Evolutionary conservation across 257 asterid genomes (phyloP).

Genomic region (Paraleonurus japonicus): DNA sequence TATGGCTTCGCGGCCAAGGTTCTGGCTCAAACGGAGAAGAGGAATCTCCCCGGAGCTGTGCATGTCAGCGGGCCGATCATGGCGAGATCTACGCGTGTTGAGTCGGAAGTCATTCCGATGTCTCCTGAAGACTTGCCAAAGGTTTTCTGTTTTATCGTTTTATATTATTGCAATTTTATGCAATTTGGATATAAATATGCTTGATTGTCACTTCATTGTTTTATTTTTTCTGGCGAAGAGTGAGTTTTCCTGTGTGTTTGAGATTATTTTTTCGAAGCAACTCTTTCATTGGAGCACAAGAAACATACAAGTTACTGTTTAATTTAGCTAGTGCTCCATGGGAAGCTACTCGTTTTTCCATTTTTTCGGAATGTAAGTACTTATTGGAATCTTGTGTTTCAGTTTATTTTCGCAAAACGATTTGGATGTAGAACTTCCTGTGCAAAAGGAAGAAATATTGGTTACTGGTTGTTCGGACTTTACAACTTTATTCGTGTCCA

Average conservation of each 20-base stretch:
- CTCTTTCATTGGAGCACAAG: not conserved
- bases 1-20: conserved; percentile 52
- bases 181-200: not conserved
- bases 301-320: not conserved
- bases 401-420: not conserved
- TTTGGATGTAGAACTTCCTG: not conserved
- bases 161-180: not conserved
- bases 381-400: not conserved
- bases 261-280: not conserved
- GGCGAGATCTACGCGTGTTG: conserved; percentile 45
- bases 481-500: not conserved
- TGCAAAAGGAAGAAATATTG: not conserved
- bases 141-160: conserved; percentile 31
- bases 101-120: conserved; percentile 50
- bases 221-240: not conserved
- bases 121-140: conserved; percentile 58
- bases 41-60: conserved; percentile 36
- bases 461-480: not conserved
- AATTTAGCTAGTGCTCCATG: not conserved
- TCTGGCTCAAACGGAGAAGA: conserved; percentile 41
- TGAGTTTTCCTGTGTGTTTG: not conserved
- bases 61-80: conserved; percentile 47
- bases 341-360: conserved; percentile 5
- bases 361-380: not conserved
- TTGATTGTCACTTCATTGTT: conserved; percentile 5